phyloP scores from a whole-genome alignment of 441 rosid genomes.

The Mallotus japonicus region DNA sequence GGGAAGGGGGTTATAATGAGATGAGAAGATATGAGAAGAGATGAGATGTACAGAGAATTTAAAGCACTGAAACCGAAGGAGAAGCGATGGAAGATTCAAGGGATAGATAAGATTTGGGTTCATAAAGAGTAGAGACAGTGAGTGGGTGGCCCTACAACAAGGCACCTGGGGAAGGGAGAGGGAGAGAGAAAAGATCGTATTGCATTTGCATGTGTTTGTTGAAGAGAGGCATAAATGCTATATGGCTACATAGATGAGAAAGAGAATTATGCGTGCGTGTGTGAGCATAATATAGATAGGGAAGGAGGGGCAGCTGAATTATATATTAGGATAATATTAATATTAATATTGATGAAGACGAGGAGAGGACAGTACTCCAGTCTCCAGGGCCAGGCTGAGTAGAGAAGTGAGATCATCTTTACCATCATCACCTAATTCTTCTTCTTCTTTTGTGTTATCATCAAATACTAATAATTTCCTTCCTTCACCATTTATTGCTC shows the following conservation, averaged over 20 bases:
- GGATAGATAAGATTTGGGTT: constrained; percentile 16
- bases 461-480: neutral
- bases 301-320: neutral
- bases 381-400: neutral
- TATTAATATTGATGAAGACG: too few species aligned
- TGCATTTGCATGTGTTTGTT: neutral
- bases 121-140: constrained; percentile 1
- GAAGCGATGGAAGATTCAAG: constrained; percentile 3
- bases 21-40: too few species aligned
- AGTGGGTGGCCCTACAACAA: constrained; percentile 7
- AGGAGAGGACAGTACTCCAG: too few species aligned
- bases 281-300: constrained; percentile 11
- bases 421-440: constrained; percentile 11
- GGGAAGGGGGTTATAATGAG: constrained; percentile 18
- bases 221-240: neutral
- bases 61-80: constrained; percentile 43
- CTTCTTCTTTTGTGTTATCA: neutral
- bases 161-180: constrained; percentile 2
- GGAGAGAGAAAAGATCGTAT: neutral
- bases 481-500: neutral
- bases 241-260: neutral
- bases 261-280: constrained; percentile 17
- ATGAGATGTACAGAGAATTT: constrained; percentile 26
- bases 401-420: constrained; percentile 4
- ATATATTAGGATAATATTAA: too few species aligned